Base-by-base conservation (phyloP, 2,329 filamentous ascomycete species). In the Microdochium trichocladiopsis region DNA sequence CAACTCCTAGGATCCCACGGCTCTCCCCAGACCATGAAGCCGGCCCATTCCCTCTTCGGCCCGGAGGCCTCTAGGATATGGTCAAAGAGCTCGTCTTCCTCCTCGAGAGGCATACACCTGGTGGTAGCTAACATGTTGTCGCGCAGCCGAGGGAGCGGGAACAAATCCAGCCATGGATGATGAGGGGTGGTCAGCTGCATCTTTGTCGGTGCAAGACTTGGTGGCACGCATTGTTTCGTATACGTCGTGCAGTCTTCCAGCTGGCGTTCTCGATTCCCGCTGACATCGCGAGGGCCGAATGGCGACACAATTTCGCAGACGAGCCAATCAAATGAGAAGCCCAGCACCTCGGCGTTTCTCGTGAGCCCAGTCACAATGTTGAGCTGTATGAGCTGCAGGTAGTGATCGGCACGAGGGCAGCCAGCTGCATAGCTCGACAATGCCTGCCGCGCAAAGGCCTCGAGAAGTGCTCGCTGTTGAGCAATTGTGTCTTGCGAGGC, bases 1-100 rank as follows among this genome's bases (percentile, higher is more conserved):
- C 72, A 75, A 41, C 67, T 69, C 4, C 59, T 53, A 2, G 64
- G 52, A 25, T 63, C 53, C 64, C 72, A 74, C 10, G 72, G 70
- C 21, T 68, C 63, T 11, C 62, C 62, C 71, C 72, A 75, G 11
- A 52, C 33, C 28, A 56, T 12, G 16, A 59, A 18, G 6, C 49
- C 51, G n/a, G 49, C 10, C 33, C 49, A 53, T 8, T 53, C 49
- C 21, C 21, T 23, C 6, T 18, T 16, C 24, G 33, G 14, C 12
- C 43, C 51, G 6, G 25, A 21, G 16, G 49, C 25, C 49, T 55
- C 53, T 16, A 55, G 48, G 9, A 53, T 36, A 25, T 51, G 51
- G 28, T 51, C 25, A 28, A 47, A 55, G 12, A 53, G 23, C 41
- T 43, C 28, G 11, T 51, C 18, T 49, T 55, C 53, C 11, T 55